These are phyloP conservation scores for Cymbopogon citratus DNA, from an alignment of 176 grass and related monocot genomes.

Conservation along the genomic window DNA sequence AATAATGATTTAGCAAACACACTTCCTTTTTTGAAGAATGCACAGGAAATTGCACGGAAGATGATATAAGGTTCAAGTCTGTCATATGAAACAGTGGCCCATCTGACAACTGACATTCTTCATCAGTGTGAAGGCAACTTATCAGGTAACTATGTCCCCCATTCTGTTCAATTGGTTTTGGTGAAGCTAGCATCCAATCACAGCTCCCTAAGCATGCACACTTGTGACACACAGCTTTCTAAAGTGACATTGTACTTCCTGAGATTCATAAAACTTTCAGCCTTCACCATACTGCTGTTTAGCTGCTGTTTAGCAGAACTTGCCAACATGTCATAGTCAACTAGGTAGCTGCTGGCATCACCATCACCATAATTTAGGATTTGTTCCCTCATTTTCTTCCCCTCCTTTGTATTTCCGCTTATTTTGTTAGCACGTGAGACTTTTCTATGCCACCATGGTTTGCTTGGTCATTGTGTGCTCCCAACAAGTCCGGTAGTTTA, in stretches of 20 bases:
- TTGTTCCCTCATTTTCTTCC: too few species aligned
- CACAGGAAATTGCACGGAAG: conserved; percentile 43
- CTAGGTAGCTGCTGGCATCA: neutral
- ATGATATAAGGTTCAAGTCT: conserved; percentile 6
- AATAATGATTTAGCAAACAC: neutral
- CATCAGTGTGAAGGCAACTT: neutral
- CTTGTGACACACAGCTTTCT: neutral
- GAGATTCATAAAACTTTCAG: neutral
- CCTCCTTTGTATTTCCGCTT: neutral
- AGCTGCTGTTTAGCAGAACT: neutral
- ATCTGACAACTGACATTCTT: neutral
- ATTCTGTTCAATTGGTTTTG: neutral
- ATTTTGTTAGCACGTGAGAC: neutral
- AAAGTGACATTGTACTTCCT: neutral
- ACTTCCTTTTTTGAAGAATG: conserved; percentile 48
- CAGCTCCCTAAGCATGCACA: neutral
- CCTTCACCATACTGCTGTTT: neutral
- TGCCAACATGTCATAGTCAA: neutral
- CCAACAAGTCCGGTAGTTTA: neutral
- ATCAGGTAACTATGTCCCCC: conserved; percentile 14
- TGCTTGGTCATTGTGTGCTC: neutral
- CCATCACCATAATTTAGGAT: neutral
- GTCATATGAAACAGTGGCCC: neutral
- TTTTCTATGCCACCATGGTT: neutral
- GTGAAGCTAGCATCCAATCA: neutral